A percentile compares a stretch with the other conserved stretches of the same genome.
phyloP scores from a whole-genome alignment of 257 asterid species.

The Solanum chaucha region DNA sequence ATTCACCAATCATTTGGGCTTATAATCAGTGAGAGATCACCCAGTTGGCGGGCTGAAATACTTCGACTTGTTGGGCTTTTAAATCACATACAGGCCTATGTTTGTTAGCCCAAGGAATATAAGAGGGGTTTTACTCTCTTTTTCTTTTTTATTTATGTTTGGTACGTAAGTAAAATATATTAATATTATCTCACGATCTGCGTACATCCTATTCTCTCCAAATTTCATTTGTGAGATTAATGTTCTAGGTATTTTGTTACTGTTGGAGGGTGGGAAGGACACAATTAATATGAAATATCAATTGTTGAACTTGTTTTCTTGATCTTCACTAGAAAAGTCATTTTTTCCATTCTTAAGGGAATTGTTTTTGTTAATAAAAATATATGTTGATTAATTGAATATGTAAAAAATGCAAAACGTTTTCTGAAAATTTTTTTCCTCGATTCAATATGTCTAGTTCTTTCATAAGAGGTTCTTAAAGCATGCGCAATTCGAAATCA shows the following conservation, averaged over 20 bases:
- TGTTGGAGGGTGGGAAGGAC: background rate
- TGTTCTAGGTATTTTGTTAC: background rate
- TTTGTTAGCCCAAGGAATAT: background rate
- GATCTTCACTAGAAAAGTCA: background rate
- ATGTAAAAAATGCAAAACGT: background rate
- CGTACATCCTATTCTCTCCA: background rate
- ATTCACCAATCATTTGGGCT: background rate
- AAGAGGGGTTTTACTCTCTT: background rate
- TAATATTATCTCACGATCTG: background rate
- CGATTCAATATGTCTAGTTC: background rate
- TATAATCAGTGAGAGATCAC: background rate
- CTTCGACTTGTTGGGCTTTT: background rate
- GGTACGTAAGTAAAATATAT: background rate
- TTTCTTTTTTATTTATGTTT: background rate
- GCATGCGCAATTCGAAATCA: conserved; percentile 5
- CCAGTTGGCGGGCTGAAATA: background rate
- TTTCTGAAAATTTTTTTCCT: background rate
- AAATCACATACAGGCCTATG: background rate
- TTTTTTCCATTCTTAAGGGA: background rate
- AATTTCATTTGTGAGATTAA: background rate
- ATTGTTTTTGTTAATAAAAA: background rate
- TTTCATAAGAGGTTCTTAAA: background rate
- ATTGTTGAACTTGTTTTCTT: background rate
- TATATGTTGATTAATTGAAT: background rate
- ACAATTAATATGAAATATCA: background rate